phyloP scores from a whole-genome alignment of 179 eudicot species.

The Nepenthes alata region DNA sequence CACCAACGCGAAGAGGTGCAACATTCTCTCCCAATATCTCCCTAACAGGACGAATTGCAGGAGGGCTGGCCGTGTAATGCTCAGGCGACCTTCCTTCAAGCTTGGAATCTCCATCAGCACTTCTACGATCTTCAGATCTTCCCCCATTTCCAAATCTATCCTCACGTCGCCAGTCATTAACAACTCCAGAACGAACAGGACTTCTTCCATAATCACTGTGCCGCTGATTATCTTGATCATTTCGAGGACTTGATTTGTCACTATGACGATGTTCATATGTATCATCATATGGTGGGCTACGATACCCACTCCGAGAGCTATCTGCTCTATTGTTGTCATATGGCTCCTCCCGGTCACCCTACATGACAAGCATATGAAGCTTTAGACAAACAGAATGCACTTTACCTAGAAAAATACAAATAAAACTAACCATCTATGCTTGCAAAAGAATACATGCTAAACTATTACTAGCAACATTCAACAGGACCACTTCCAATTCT shows the following conservation, averaged over 20 bases:
- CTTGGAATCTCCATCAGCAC: slow-evolving; percentile 56
- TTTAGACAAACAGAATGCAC: slow-evolving; percentile 5
- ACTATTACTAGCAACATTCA: too few relatives aligned
- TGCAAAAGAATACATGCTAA: too few relatives aligned
- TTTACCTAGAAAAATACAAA: too few relatives aligned
- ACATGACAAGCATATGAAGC: slow-evolving; percentile 16
- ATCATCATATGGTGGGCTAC: slow-evolving; percentile 76
- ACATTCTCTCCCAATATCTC: slow-evolving; percentile 84
- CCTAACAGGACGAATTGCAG: slow-evolving; percentile 73
- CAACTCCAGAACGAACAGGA: slow-evolving; percentile 60
- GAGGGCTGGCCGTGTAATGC: slow-evolving; percentile 53
- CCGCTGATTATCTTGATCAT: slow-evolving; percentile 43
- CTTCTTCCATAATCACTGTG: slow-evolving; percentile 50
- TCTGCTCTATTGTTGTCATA: slow-evolving; percentile 49
- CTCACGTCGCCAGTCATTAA: slow-evolving; percentile 93
- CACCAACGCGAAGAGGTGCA: slow-evolving; percentile 63
- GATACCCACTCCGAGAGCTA: slow-evolving; percentile 47
- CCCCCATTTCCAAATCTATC: slow-evolving; percentile 86
- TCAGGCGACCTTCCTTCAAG: slow-evolving; percentile 70
- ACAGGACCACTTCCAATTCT: too few relatives aligned
- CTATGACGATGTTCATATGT: slow-evolving; percentile 47
- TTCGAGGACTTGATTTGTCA: slow-evolving; percentile 67
- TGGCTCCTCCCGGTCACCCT: slow-evolving; percentile 65
- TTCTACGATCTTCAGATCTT: slow-evolving; percentile 44
- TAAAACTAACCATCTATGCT: not conserved